Evolutionary conservation across 177 flowering plant species (phyloP).

Genomic region (Vitis hybrid): DNA sequence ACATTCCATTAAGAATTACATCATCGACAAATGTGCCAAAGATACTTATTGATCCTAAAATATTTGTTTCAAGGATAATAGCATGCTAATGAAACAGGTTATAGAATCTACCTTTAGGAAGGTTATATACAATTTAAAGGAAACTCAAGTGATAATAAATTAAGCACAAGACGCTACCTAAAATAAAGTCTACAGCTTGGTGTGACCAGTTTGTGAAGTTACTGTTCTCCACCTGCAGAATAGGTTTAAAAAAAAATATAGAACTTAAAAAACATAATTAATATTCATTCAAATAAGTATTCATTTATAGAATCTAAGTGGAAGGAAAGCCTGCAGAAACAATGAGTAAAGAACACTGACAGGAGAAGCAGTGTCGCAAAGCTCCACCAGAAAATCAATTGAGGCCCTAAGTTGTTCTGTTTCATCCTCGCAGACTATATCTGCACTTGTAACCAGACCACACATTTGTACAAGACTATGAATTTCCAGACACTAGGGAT

Average conservation of each 20-base stretch:
- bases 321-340: not conserved
- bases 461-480: not conserved
- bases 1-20: no score
- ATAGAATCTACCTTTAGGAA: not conserved
- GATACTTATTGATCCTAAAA: not conserved
- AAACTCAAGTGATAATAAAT: not conserved
- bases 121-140: not conserved
- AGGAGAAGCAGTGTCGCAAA: slow-evolving; percentile 49
- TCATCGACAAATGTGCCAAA: not conserved
- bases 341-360: slow-evolving; percentile 26
- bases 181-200: slow-evolving; percentile 89
- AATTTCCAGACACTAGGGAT: not conserved
- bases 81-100: not conserved
- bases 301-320: not conserved
- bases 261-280: not conserved
- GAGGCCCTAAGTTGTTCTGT: slow-evolving; percentile 69
- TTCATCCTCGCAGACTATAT: slow-evolving; percentile 44
- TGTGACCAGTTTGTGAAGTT: slow-evolving; percentile 71
- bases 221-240: slow-evolving; percentile 44
- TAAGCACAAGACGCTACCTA: slow-evolving; percentile 44
- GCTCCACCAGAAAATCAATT: slow-evolving; percentile 83
- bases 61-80: not conserved
- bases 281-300: not conserved
- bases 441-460: slow-evolving; percentile 33
- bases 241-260: not conserved